Conservation (phyloP, 73 alveolate species). For the Symbiodinium pilosum region DNA sequence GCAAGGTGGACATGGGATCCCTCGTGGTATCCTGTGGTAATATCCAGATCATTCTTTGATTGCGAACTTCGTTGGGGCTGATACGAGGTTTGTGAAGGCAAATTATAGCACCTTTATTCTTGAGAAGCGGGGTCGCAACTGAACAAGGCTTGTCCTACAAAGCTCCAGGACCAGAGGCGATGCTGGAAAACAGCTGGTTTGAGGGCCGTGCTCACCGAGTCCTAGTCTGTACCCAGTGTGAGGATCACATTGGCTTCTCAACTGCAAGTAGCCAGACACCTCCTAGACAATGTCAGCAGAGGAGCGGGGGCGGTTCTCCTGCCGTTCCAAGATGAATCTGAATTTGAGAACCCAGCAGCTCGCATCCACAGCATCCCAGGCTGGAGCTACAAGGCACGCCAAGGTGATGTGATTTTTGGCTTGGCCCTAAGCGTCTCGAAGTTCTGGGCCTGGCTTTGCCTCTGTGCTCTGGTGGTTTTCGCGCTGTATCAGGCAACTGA, state of each 20-base stretch:
- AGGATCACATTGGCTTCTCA: slow-evolving; percentile 1
- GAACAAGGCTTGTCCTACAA: no score
- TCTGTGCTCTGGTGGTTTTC: not conserved
- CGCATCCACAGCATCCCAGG: not conserved
- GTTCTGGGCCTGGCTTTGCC: slow-evolving; percentile 26
- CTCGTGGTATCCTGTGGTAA: no score
- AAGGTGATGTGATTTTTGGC: not conserved
- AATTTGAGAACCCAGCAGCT: not conserved
- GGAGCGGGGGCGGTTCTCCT: no score
- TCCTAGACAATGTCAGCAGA: no score
- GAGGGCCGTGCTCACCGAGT: slow-evolving; percentile 7
- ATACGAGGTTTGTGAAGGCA: no score
- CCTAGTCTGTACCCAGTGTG: not conserved
- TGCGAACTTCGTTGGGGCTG: no score
- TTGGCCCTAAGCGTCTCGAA: slow-evolving; percentile 13
- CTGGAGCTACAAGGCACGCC: not conserved
- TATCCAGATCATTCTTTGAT: no score
- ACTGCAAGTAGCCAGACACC: no score
- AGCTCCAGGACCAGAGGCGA: not conserved
- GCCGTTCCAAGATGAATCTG: no score
- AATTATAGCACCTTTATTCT: no score
- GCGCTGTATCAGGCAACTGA: not conserved
- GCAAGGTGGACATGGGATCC: no score
- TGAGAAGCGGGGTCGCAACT: no score
- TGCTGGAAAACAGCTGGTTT: slow-evolving; percentile 13